A percentile compares a stretch with the other conserved stretches of the same genome.
Evolutionary conservation across 257 asterid genomes (phyloP).

Genomic region (Solanum habrochaites): DNA sequence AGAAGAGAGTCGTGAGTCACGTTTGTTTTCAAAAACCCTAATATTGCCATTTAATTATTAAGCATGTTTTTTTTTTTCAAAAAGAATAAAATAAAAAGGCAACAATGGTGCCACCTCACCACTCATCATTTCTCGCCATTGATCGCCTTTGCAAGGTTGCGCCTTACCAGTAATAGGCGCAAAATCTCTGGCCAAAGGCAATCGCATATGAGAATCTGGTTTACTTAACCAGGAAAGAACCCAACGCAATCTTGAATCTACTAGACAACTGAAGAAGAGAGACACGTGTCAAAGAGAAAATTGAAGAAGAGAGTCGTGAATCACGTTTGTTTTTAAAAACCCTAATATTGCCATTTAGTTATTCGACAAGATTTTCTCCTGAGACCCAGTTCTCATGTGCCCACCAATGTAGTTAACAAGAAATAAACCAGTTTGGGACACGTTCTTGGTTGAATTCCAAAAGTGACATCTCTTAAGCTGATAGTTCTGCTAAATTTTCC

Average conservation of each 20-base stretch:
- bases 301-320: neutral
- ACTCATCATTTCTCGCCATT: neutral
- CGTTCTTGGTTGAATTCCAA: neutral
- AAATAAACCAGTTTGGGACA: neutral
- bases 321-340: neutral
- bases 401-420: neutral
- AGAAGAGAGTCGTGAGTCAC: neutral
- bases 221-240: neutral
- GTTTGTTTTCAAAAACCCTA: neutral
- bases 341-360: neutral
- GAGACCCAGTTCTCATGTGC: neutral
- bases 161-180: neutral
- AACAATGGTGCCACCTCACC: neutral
- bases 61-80: neutral
- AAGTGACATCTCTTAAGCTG: neutral
- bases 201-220: neutral
- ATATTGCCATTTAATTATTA: neutral
- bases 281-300: neutral
- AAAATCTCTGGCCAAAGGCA: neutral
- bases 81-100: too few relatives aligned
- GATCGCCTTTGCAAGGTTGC: neutral
- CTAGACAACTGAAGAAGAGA: neutral
- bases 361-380: neutral
- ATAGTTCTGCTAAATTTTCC: neutral
- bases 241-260: neutral